Conservation (phyloP, 495 filamentous ascomycete genomes). For the Clavariopsis aquatica region DNA sequence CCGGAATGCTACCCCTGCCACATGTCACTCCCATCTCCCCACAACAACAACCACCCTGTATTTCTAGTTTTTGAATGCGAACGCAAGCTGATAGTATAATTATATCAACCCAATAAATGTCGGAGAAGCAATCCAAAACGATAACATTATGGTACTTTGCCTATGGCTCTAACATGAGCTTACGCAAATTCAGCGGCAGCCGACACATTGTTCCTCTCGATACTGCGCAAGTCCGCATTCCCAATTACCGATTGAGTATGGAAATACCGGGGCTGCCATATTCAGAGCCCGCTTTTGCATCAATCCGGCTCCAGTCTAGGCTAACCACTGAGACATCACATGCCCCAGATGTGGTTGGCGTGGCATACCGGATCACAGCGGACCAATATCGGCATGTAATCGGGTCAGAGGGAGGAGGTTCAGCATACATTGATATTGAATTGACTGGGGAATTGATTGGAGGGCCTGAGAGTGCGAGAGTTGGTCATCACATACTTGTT, state of each 20-base stretch:
- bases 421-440: constrained; percentile 11
- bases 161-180: constrained; percentile 25
- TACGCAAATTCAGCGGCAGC: constrained; percentile 15
- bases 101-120: neutral
- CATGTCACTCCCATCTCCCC: no score
- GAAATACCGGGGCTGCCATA: constrained; percentile 21
- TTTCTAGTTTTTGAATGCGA: no score
- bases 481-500: neutral
- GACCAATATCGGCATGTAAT: constrained; percentile 9
- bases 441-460: neutral
- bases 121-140: neutral
- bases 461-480: neutral
- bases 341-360: neutral
- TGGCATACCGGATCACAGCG: constrained; percentile 9
- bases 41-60: neutral
- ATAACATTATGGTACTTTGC: constrained; percentile 18
- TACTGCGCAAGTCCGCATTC: neutral
- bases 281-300: constrained; percentile 13
- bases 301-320: neutral
- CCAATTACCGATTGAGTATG: neutral
- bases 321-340: neutral
- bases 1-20: no score
- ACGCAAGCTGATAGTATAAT: no score
- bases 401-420: constrained; percentile 19
- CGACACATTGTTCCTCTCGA: constrained; percentile 13